Percentiles rank a stretch among this genome's conserved stretches.
phyloP scores from a whole-genome alignment of 306 rosid genomes.

The Inga oerstediana region DNA sequence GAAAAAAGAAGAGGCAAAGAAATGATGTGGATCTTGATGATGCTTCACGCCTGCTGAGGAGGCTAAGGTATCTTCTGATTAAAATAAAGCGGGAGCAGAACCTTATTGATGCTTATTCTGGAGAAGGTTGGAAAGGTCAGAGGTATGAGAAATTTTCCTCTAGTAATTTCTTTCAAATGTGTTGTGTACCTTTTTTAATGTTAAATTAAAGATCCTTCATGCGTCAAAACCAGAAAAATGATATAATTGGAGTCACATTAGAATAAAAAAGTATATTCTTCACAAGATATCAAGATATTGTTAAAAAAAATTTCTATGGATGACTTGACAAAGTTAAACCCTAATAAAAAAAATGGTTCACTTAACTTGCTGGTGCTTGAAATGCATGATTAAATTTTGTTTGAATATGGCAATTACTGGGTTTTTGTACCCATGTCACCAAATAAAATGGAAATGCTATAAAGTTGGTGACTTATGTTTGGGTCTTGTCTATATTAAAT shows the following conservation, averaged over 20 bases:
- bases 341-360: not conserved
- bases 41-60: slow-evolving; percentile 77
- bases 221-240: not conserved
- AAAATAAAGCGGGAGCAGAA: slow-evolving; percentile 90
- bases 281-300: not conserved
- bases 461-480: too few relatives aligned
- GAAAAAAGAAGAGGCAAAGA: slow-evolving; percentile 54
- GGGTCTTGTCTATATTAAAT: too few relatives aligned
- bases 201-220: not conserved
- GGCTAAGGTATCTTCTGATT: slow-evolving; percentile 76
- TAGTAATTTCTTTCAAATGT: not conserved
- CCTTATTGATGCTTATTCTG: slow-evolving; percentile 94
- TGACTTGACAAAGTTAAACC: not conserved
- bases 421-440: not conserved
- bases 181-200: not conserved
- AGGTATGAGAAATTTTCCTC: slow-evolving; percentile 53
- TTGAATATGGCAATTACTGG: not conserved
- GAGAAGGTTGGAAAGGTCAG: slow-evolving; percentile 97
- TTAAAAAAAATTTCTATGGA: not conserved
- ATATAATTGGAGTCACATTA: not conserved
- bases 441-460: not conserved
- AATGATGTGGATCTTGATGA: slow-evolving; percentile 64
- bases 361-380: not conserved
- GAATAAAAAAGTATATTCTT: not conserved
- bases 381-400: not conserved